Base-by-base conservation (phyloP, 192 early-diverging fungal species). In the Podila clonocystis region DNA sequence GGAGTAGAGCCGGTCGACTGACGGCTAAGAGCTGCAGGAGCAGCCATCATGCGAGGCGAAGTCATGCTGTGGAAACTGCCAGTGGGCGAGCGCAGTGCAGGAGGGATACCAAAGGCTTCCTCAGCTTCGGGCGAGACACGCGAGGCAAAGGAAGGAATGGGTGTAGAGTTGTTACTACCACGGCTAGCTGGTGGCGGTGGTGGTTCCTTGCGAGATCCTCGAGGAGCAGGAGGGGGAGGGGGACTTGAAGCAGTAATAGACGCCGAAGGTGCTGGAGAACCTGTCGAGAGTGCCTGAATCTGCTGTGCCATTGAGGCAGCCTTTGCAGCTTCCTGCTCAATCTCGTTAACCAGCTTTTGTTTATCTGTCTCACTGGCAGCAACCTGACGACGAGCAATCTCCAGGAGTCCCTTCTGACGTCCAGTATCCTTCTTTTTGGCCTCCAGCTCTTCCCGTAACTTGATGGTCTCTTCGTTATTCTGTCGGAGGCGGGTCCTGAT, bases 361-460 rank as follows among this genome's bases (percentile, higher is more conserved):
- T 91, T 86, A 55, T 94, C 91, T 13, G 80, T 84, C 30, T 91
- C 89, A 26, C 89, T 89, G 48, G 84, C 83, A 2, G 83, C 72
- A 9, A 93, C 74, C 62, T 91, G 86, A 58, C 91, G 85, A 48
- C 86, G 83, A 58, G 93, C 91, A 65, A 94, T 88, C 75, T 91
- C 91, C 8, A 91, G 63, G 57, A 89, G 67, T 59, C 89, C 85
- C 60, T 85, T 78, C 58, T 93, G 91, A 48, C 90, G 83, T 58
- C 86, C 87, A n/a, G 85, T 74, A 24, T 94, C 87, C 45, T 77
- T 85, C 65, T 87, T 82, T 31, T 92, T 63, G 29, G 88, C 73
- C 41, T 89, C 89, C 5, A 94, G 65, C 58, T 92, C 85, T 13
- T 72, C 68, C 22, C 86, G 66, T 58, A 93, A 73, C 5, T 68